Conservation (phyloP, 2,329 filamentous ascomycete genomes). For the Penicillium sp. region DNA sequence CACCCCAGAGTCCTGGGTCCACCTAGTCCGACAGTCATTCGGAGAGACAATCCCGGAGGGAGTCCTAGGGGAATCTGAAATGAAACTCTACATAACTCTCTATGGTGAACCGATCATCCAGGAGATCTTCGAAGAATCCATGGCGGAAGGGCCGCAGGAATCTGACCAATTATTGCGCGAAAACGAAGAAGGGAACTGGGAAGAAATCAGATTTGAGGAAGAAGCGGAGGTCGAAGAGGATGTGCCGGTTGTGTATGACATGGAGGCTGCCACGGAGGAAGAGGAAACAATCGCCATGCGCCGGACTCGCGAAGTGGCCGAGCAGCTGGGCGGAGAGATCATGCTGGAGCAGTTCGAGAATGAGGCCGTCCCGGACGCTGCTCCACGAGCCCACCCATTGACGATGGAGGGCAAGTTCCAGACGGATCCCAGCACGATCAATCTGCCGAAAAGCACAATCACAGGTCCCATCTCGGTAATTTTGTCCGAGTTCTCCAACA, state of each 20-base stretch:
- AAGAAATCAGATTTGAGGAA: conserved; percentile 32
- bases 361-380: conserved; percentile 40
- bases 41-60: conserved; percentile 72
- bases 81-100: conserved; percentile 71
- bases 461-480: conserved; percentile 68
- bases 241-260: conserved; percentile 29
- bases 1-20: conserved; percentile 50
- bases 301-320: conserved; percentile 39
- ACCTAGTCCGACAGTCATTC: conserved; percentile 70
- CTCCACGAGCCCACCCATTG: conserved; percentile 67
- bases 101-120: conserved; percentile 68
- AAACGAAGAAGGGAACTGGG: conserved; percentile 38
- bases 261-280: conserved; percentile 25
- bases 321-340: conserved; percentile 40
- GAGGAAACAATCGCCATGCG: conserved; percentile 33
- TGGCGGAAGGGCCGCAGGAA: conserved; percentile 32
- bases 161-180: conserved; percentile 36
- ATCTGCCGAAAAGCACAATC: conserved; percentile 69
- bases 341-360: conserved; percentile 45
- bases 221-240: conserved; percentile 20
- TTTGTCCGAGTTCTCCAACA: conserved; percentile 65
- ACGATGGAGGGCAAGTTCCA: conserved; percentile 72
- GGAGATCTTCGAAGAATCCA: conserved; percentile 24
- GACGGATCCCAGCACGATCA: conserved; percentile 69
- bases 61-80: conserved; percentile 68